Conservation (phyloP, 768 basidiomycete species). For the Calocybe indica region DNA sequence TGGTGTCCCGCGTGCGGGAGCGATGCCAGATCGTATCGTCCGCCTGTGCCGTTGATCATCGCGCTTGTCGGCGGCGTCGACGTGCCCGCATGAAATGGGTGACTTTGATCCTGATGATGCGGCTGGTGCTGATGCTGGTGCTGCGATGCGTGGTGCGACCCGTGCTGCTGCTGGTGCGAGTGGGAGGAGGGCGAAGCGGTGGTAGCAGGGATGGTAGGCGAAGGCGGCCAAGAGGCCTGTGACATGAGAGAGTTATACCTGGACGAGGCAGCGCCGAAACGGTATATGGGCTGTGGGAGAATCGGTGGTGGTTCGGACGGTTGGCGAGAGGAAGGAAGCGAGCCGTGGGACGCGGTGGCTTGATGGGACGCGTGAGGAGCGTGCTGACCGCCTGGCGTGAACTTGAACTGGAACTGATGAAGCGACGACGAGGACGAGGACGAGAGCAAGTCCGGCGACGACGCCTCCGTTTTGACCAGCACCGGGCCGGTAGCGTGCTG, state of each 20-base stretch:
- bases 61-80: neutral
- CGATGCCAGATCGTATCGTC: constrained; percentile 13
- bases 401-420: constrained; percentile 31
- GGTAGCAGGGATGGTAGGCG: constrained; percentile 3
- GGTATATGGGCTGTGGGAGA: constrained; percentile 25
- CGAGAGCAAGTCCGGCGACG: constrained; percentile 35
- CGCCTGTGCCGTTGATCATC: constrained; percentile 10
- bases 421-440: constrained; percentile 22
- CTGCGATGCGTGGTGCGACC: too few relatives aligned
- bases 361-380: constrained; percentile 10
- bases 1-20: constrained; percentile 1
- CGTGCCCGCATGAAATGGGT: neutral
- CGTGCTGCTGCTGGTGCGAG: too few relatives aligned
- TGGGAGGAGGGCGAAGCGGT: too few relatives aligned
- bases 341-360: constrained; percentile 18
- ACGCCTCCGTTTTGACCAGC: constrained; percentile 36
- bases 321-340: constrained; percentile 28
- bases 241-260: constrained; percentile 16
- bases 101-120: neutral
- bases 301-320: constrained; percentile 22
- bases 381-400: constrained; percentile 19
- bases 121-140: neutral
- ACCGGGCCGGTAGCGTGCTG: constrained; percentile 9
- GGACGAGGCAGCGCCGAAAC: constrained; percentile 21
- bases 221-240: constrained; percentile 22